Conservation (phyloP, 2,329 filamentous ascomycete species). For the Penicillium olsonii region DNA sequence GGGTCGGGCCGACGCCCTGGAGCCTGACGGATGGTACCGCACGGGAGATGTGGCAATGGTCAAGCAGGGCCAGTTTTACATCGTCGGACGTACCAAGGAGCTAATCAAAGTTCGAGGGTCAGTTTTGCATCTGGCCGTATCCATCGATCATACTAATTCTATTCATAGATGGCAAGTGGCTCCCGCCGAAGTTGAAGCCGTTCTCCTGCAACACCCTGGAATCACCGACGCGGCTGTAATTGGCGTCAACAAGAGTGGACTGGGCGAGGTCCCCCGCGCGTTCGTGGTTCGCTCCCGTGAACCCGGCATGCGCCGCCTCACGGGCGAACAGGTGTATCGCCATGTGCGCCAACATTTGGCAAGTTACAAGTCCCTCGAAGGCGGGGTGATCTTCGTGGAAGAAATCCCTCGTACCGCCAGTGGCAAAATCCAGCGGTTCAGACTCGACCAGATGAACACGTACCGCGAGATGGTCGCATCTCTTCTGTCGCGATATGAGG, state of each 20-base stretch:
- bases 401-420: constrained; percentile 52
- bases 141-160: neutral
- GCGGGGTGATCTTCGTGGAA: constrained; percentile 51
- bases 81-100: constrained; percentile 47
- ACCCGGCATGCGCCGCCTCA: constrained; percentile 26
- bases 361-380: constrained; percentile 51
- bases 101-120: constrained; percentile 51
- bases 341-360: constrained; percentile 45
- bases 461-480: constrained; percentile 40
- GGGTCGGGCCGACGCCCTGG: constrained; percentile 36
- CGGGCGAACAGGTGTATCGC: constrained; percentile 45
- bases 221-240: constrained; percentile 51
- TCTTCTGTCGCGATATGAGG: constrained; percentile 28
- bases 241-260: constrained; percentile 42
- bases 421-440: constrained; percentile 52
- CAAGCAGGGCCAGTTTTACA: constrained; percentile 39
- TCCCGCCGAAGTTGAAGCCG: constrained; percentile 50
- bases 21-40: constrained; percentile 44
- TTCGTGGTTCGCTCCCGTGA: constrained; percentile 45
- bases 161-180: constrained; percentile 48
- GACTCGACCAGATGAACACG: constrained; percentile 41
- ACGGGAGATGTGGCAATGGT: constrained; percentile 46
- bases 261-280: constrained; percentile 45
- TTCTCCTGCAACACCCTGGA: constrained; percentile 46
- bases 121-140: constrained; percentile 7